phyloP scores from a whole-genome alignment of 78 protist species.

The Chrysochromulina parva region DNA sequence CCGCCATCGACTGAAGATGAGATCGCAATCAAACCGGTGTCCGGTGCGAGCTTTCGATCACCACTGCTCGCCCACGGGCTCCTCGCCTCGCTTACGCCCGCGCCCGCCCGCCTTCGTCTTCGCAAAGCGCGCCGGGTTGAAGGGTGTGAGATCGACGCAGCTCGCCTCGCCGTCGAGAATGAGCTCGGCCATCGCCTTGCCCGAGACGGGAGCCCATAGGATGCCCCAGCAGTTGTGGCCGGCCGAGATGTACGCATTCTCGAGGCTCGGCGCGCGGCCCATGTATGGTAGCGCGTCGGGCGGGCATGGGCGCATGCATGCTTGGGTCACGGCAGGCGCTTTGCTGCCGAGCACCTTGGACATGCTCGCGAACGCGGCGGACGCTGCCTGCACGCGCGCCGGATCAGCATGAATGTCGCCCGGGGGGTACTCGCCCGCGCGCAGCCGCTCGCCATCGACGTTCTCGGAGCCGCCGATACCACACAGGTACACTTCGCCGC shows the following conservation, averaged over 20 bases:
- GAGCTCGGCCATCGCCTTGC: slow-evolving; percentile 32
- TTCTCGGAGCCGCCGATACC: slow-evolving; percentile 46
- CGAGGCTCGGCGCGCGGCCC: slow-evolving; percentile 18
- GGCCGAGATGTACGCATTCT: slow-evolving; percentile 7
- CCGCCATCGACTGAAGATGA: too few species aligned
- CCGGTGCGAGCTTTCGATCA: not conserved
- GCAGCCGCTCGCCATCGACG: not conserved
- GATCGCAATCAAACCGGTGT: not conserved
- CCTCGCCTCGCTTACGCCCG: not conserved
- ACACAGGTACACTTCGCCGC: slow-evolving; percentile 33
- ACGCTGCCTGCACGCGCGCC: not conserved
- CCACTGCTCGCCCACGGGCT: slow-evolving; percentile 39
- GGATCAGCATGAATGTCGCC: not conserved
- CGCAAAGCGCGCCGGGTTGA: slow-evolving; percentile 26
- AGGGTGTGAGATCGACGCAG: slow-evolving; percentile 28
- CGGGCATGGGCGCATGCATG: slow-evolving; percentile 54
- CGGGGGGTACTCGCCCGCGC: not conserved
- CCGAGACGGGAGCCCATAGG: slow-evolving; percentile 37
- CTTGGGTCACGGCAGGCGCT: not conserved
- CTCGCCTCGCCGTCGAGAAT: slow-evolving; percentile 27
- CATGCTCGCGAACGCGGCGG: not conserved
- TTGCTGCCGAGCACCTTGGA: not conserved
- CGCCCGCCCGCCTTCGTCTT: not conserved
- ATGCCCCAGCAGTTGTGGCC: slow-evolving; percentile 57
- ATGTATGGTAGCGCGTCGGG: slow-evolving; percentile 38